Percentiles rank a stretch among this genome's conserved stretches.
phyloP scores from a whole-genome alignment of 2,329 filamentous ascomycete species.

The Cylindrodendrum hubeiense region DNA sequence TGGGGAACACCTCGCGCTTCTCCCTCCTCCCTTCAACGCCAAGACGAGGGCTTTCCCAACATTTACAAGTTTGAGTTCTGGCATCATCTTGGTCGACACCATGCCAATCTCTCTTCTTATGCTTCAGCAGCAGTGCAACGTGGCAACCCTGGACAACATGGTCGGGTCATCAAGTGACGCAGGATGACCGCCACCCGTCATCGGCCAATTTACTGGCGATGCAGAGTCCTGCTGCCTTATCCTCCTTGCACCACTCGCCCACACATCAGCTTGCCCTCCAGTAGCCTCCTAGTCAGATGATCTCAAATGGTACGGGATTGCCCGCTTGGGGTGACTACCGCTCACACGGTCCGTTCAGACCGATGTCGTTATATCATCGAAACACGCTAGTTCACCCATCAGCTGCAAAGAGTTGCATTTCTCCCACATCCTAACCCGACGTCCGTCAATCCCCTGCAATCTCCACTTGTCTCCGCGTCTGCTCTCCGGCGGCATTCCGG shows the following conservation, averaged over 20 bases:
- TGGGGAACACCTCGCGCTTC: not conserved
- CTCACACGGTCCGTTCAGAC: constrained; percentile 43
- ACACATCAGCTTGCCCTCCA: not conserved
- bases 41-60: not conserved
- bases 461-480: constrained; percentile 22
- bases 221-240: not conserved
- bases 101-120: not conserved
- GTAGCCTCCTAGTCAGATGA: constrained; percentile 11
- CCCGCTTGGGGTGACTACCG: constrained; percentile 24
- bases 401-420: constrained; percentile 25
- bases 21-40: not conserved
- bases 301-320: not conserved
- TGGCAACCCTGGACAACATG: constrained; percentile 10
- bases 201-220: constrained; percentile 1
- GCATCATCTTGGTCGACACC: not conserved
- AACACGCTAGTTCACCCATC: constrained; percentile 20
- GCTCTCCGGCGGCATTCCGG: constrained; percentile 25
- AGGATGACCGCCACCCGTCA: not conserved
- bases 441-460: constrained; percentile 14
- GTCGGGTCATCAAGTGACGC: not conserved
- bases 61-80: not conserved
- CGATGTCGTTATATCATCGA: constrained; percentile 30
- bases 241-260: not conserved
- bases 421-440: constrained; percentile 14
- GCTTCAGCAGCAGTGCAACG: constrained; percentile 10